Percentiles rank a stretch among this genome's conserved stretches.
phyloP scores from a whole-genome alignment of 2,329 filamentous ascomycete species.

The Neopestalotiopsis sp. region DNA sequence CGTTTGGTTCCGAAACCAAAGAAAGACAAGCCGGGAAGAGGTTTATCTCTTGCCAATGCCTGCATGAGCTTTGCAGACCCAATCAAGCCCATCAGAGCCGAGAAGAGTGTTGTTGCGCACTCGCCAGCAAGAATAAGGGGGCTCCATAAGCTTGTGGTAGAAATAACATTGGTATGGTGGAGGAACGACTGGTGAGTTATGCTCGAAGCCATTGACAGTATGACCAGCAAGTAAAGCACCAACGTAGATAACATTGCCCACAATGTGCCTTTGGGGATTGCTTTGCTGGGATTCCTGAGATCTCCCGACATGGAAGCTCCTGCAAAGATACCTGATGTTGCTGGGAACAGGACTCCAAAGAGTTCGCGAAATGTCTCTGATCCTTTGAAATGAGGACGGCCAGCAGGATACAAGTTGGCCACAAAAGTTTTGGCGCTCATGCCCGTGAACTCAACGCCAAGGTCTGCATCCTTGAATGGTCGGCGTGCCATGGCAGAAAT shows the following conservation, averaged over 20 bases:
- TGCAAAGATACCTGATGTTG: slow-evolving; percentile 63
- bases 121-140: slow-evolving; percentile 80
- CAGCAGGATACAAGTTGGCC: slow-evolving; percentile 75
- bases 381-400: slow-evolving; percentile 65
- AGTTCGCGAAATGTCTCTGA: slow-evolving; percentile 78
- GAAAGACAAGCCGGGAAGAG: slow-evolving; percentile 76
- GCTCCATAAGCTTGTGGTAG: slow-evolving; percentile 79
- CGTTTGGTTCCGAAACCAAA: slow-evolving; percentile 77
- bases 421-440: slow-evolving; percentile 72
- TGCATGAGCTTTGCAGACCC: slow-evolving; percentile 85
- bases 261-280: slow-evolving; percentile 84
- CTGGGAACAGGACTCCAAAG: slow-evolving; percentile 85
- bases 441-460: slow-evolving; percentile 79
- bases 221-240: slow-evolving; percentile 75
- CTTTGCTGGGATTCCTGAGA: slow-evolving; percentile 79
- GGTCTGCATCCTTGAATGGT: slow-evolving; percentile 68
- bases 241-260: slow-evolving; percentile 80
- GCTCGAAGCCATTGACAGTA: slow-evolving; percentile 78
- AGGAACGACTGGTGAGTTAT: slow-evolving; percentile 78
- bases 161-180: slow-evolving; percentile 78
- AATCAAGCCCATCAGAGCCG: slow-evolving; percentile 85
- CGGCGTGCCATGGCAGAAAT: slow-evolving; percentile 72
- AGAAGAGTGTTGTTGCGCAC: slow-evolving; percentile 83
- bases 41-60: slow-evolving; percentile 78
- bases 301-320: slow-evolving; percentile 93